These are phyloP conservation scores for Colletotrichum sp. DNA, from an alignment of 2,329 filamentous ascomycete species.

Conservation along the genomic window DNA sequence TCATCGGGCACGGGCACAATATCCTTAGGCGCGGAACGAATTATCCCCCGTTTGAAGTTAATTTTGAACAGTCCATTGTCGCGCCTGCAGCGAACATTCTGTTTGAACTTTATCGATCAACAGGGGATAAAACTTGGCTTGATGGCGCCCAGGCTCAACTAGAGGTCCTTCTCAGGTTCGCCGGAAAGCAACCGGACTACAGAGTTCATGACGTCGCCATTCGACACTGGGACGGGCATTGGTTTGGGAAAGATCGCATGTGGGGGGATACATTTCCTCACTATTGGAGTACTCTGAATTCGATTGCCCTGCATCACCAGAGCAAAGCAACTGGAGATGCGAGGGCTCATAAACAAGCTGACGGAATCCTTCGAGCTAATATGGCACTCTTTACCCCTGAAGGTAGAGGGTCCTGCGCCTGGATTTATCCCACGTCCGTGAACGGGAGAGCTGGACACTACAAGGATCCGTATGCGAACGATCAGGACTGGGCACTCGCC, in stretches of 20 bases:
- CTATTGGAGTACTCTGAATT: conserved; percentile 20
- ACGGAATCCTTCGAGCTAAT: conserved; percentile 5
- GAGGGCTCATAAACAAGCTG: background rate
- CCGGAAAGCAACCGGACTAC: conserved; percentile 18
- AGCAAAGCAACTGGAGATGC: background rate
- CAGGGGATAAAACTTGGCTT: conserved; percentile 41
- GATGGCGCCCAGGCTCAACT: conserved; percentile 20
- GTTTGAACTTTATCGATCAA: conserved; percentile 52
- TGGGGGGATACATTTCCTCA: conserved; percentile 20
- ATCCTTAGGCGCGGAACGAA: background rate
- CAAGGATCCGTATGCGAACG: conserved; percentile 16
- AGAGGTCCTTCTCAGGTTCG: conserved; percentile 7
- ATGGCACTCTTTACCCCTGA: conserved; percentile 10
- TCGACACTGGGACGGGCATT: conserved; percentile 18
- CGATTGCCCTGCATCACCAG: conserved; percentile 11
- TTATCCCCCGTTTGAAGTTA: conserved; percentile 18
- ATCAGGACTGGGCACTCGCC: conserved; percentile 15
- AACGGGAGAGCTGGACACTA: conserved; percentile 10
- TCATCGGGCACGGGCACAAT: background rate
- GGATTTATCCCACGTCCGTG: conserved; percentile 16
- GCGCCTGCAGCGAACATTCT: conserved; percentile 31
- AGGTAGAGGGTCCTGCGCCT: conserved; percentile 11
- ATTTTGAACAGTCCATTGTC: conserved; percentile 20
- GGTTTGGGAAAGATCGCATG: conserved; percentile 19
- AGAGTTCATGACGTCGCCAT: conserved; percentile 16